Conservation (phyloP, 257 asterid genomes). For the Nicotiana noctiflora region DNA sequence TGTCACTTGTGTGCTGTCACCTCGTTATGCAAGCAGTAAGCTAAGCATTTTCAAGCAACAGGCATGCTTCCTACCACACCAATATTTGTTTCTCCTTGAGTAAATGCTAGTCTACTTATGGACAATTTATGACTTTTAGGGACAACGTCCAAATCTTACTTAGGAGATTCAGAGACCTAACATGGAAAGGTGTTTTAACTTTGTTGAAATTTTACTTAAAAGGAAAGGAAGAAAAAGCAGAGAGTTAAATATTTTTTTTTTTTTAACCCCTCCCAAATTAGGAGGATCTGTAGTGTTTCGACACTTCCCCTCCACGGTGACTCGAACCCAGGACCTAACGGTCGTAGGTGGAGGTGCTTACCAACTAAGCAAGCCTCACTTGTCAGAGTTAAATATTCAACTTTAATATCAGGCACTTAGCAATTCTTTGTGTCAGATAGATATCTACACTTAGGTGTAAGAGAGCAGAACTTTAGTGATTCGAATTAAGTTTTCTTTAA, state of each 20-base stretch:
- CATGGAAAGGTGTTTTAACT: neutral
- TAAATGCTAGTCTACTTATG: neutral
- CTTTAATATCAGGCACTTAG: neutral
- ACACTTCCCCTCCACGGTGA: no score
- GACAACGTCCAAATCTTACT: neutral
- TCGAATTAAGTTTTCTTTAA: no score
- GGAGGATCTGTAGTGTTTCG: no score
- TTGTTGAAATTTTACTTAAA: neutral
- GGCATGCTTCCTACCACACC: slow-evolving; percentile 51
- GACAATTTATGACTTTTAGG: neutral
- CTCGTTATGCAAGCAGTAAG: slow-evolving; percentile 94
- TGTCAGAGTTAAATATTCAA: neutral
- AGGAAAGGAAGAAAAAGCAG: neutral
- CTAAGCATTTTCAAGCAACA: slow-evolving; percentile 98
- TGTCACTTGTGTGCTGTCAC: slow-evolving; percentile 80
- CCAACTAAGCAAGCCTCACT: no score
- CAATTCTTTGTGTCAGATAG: no score
- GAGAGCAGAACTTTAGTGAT: neutral
- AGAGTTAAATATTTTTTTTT: neutral
- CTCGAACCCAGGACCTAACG: no score
- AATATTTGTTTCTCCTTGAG: slow-evolving; percentile 2
- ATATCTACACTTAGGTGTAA: neutral
- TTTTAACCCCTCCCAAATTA: no score
- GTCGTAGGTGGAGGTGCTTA: no score
- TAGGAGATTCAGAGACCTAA: neutral